These are phyloP conservation scores for Fraxinus nigra DNA, from an alignment of 305 asterid genomes.

Conservation along the genomic window DNA sequence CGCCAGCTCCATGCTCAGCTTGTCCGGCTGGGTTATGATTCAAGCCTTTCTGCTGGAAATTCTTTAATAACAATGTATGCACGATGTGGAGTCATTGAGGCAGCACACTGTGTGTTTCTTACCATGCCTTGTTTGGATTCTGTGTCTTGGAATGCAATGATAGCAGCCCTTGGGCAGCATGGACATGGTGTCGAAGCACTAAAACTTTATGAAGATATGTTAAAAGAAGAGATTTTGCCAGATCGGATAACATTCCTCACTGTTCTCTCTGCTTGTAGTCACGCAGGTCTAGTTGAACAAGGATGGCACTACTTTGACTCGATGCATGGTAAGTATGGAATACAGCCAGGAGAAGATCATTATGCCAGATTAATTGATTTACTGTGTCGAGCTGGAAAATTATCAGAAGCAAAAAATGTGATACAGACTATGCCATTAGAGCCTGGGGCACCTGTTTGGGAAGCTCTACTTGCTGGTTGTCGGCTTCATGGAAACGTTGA, in stretches of 20 bases:
- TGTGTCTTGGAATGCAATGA: slow-evolving; percentile 92
- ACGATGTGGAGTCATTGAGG: slow-evolving; percentile 75
- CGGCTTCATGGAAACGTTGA: slow-evolving; percentile 72
- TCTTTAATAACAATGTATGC: slow-evolving; percentile 86
- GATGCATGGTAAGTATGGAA: slow-evolving; percentile 50
- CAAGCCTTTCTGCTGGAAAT: slow-evolving; percentile 91
- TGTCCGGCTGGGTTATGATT: slow-evolving; percentile 62
- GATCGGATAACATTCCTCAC: slow-evolving; percentile 82
- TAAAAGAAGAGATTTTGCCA: slow-evolving; percentile 61
- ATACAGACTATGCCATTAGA: slow-evolving; percentile 55
- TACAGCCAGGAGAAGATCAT: slow-evolving; percentile 85
- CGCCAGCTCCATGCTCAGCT: slow-evolving; percentile 85
- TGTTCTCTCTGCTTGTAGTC: slow-evolving; percentile 83
- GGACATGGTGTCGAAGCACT: slow-evolving; percentile 69
- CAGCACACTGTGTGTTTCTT: slow-evolving; percentile 48
- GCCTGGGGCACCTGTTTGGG: slow-evolving; percentile 82
- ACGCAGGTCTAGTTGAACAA: slow-evolving; percentile 73
- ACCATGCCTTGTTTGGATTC: slow-evolving; percentile 74
- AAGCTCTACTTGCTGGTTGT: slow-evolving; percentile 80
- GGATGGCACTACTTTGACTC: slow-evolving; percentile 56
- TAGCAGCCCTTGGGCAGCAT: slow-evolving; percentile 87
- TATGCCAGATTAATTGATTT: slow-evolving; percentile 77
- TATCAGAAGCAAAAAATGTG: slow-evolving; percentile 61
- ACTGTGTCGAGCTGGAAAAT: slow-evolving; percentile 74
- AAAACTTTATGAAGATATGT: slow-evolving; percentile 66